Percentiles rank a stretch among this genome's conserved stretches.
These are phyloP conservation scores for Trichoderma atrobrunneum DNA, from an alignment of 2,329 filamentous ascomycete genomes.

Conservation along the genomic window DNA sequence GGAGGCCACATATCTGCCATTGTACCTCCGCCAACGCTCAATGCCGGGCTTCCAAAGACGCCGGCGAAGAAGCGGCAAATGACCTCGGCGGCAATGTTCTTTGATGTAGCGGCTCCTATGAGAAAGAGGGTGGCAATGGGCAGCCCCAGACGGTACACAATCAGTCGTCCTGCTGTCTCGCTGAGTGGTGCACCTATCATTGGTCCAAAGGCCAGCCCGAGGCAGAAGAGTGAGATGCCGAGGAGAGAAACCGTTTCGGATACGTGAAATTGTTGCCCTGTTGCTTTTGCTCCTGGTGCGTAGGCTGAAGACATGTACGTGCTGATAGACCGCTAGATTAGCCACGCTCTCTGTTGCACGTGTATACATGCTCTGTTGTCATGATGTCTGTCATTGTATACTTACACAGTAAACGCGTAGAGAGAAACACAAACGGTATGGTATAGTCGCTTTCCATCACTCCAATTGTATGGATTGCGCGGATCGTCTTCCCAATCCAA, in stretches of 20 bases:
- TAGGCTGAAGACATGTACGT: constrained; percentile 19
- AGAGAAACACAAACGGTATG: constrained; percentile 2
- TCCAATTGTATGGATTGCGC: constrained; percentile 18
- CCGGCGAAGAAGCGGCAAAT: constrained; percentile 67
- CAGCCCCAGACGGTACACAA: constrained; percentile 68
- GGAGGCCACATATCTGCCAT: constrained; percentile 54
- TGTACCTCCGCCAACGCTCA: constrained; percentile 72
- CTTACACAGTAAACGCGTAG: constrained; percentile 16
- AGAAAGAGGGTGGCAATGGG: constrained; percentile 64
- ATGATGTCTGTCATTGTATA: not conserved
- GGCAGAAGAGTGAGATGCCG: constrained; percentile 65
- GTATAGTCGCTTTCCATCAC: not conserved
- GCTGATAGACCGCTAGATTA: not conserved
- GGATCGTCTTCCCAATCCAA: constrained; percentile 13
- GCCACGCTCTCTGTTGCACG: not conserved
- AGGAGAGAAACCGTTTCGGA: constrained; percentile 20
- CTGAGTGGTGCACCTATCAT: constrained; percentile 77
- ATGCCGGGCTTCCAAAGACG: constrained; percentile 68
- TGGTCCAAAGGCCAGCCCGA: constrained; percentile 71
- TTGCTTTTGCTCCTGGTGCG: constrained; percentile 8
- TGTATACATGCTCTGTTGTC: not conserved
- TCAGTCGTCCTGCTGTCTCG: constrained; percentile 62
- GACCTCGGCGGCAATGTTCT: constrained; percentile 66
- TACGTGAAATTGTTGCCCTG: constrained; percentile 20
- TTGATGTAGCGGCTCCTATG: constrained; percentile 59